Evolutionary conservation across 306 rosid species (phyloP), one percentile per base, ranked within the genome.

Genomic region (Ceratonia siliqua): DNA sequence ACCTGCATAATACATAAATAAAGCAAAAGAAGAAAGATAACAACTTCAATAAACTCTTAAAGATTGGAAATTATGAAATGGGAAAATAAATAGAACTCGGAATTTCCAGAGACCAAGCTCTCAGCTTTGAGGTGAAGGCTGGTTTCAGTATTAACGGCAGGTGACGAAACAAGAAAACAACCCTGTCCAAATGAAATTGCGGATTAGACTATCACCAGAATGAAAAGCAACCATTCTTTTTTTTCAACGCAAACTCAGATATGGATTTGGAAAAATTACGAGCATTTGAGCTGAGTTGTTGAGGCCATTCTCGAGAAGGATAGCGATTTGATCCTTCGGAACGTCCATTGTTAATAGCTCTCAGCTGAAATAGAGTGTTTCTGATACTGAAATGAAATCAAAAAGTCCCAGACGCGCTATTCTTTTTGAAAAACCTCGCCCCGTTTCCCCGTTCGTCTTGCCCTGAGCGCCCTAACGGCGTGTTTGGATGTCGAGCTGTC

Each of bases 151-250:
- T 87, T 91, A 18, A 89, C 89, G 62, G 95, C 87, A 32, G 98
- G 91, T 10, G 99, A 95, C 2, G 99, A 95, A 85, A 90, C 97
- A n/a, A 92, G 98, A 86, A 95, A 95, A 79, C 83, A 92, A 81
- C 93, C 88, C 99, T 95, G 70, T 79, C 20, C 64, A 71, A 43
- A 62, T 30, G 5, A 5, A 82, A 82, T 49, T 45, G 21, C 0
- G 6, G 61, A 68, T 70, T 65, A 82, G 50, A 57, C 12, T 21
- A 30, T 17, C 48, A 50, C 45, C 62, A 48, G 30, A 35, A 84
- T 33, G 45, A 64, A 70, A 85, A 57, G 32, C 8, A 57, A 38
- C 69, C 5, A 59, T 32, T 58, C 24, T 42, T 71, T 59, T 3
- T 2, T 2, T 58, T 11, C 41, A 70, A 69, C 33, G 39, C 32